A percentile compares a stretch with the other conserved stretches of the same genome.
phyloP scores from a whole-genome alignment of 225 moss, liverwort and hornwort genomes.

The Bryoerythrophyllum caledonicum region DNA sequence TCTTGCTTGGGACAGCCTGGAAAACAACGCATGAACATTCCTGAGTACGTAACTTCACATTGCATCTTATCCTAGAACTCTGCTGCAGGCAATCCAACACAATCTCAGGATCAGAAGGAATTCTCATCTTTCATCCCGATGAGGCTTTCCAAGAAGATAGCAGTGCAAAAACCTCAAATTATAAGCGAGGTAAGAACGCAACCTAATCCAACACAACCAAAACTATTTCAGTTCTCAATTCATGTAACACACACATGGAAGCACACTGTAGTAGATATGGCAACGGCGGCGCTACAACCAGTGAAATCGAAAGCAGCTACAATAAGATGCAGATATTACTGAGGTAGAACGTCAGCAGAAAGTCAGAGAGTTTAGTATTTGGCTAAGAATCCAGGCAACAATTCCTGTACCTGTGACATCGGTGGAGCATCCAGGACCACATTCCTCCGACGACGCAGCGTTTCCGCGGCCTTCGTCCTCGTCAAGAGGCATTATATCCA shows the following conservation, averaged over 20 bases:
- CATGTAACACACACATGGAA: background rate
- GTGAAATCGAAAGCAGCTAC: background rate
- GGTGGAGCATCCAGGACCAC: conserved; percentile 48
- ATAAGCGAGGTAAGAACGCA: background rate
- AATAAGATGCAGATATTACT: background rate
- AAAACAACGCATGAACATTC: conserved; percentile 4
- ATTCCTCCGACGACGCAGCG: conserved; percentile 45
- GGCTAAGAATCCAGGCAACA: background rate
- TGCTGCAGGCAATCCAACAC: background rate
- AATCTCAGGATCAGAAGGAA: background rate
- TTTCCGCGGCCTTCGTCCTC: conserved; percentile 48
- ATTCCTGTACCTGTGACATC: conserved; percentile 44
- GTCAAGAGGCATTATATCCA: conserved; percentile 40
- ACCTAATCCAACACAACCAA: background rate
- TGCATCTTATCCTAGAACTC: background rate
- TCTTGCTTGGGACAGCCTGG: conserved; percentile 49
- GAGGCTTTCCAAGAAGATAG: background rate
- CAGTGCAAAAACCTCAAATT: background rate
- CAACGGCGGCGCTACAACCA: background rate
- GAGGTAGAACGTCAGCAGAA: background rate
- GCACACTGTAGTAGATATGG: background rate
- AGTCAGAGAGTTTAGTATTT: background rate
- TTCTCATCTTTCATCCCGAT: background rate
- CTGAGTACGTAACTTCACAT: background rate
- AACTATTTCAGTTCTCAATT: background rate